phyloP scores from a whole-genome alignment of 768 basidiomycete genomes.

The Cystofilobasidium macerans region DNA sequence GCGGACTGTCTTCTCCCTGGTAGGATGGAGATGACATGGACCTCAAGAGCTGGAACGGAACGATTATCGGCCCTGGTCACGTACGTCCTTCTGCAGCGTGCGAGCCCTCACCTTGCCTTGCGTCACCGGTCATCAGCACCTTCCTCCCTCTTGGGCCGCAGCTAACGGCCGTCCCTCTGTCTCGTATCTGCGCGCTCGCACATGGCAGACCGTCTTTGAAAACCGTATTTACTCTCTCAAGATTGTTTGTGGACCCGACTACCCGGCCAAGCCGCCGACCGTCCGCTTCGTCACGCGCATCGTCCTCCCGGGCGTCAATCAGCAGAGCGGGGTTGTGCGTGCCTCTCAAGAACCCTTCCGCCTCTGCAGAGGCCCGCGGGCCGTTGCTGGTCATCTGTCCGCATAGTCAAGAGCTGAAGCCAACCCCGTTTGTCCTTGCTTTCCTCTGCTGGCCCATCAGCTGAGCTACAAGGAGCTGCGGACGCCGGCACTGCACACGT shows the following conservation, averaged over 20 bases:
- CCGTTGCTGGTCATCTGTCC: no score
- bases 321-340: constrained; percentile 50
- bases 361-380: no score
- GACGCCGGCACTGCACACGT: constrained; percentile 53
- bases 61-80: constrained; percentile 96
- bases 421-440: background rate
- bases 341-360: no score
- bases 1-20: background rate
- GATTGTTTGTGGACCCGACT: constrained; percentile 57
- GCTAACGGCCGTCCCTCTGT: background rate
- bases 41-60: constrained; percentile 98
- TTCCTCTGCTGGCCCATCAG: constrained; percentile 29
- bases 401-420: no score
- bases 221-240: constrained; percentile 95
- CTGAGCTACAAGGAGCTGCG: constrained; percentile 61
- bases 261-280: constrained; percentile 25
- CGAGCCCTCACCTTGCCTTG: background rate
- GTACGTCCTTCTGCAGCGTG: constrained; percentile 44
- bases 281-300: constrained; percentile 78
- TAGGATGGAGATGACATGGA: constrained; percentile 83
- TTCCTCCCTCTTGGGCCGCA: background rate
- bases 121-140: background rate
- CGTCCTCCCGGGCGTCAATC: constrained; percentile 83
- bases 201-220: constrained; percentile 78
- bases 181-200: background rate